Conservation (phyloP, 345 rosid genomes). For the Eutrema heterophyllum region DNA sequence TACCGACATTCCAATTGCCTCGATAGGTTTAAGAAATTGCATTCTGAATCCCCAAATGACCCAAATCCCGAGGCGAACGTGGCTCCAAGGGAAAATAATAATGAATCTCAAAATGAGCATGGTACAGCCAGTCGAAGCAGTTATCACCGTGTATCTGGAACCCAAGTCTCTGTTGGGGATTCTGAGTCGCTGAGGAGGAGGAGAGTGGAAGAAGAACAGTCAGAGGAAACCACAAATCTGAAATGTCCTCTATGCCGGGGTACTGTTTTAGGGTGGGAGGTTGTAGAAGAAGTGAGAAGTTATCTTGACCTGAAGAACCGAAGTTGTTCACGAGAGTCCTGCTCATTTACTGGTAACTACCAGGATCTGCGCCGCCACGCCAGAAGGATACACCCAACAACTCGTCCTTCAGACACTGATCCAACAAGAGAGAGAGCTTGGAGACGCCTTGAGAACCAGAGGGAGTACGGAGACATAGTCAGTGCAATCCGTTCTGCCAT, state of each 20-base stretch:
- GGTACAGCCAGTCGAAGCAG: neutral
- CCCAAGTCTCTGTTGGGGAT: constrained; percentile 35
- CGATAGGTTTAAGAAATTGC: constrained; percentile 72
- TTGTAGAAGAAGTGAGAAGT: constrained; percentile 68
- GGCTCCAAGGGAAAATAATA: constrained; percentile 30
- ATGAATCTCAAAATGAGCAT: constrained; percentile 18
- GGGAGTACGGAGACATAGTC: constrained; percentile 75
- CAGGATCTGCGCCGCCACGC: constrained; percentile 85
- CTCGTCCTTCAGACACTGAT: constrained; percentile 76
- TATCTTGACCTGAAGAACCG: constrained; percentile 74
- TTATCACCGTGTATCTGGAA: constrained; percentile 18
- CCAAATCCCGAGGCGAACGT: constrained; percentile 37
- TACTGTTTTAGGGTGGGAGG: constrained; percentile 54
- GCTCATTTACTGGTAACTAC: constrained; percentile 70
- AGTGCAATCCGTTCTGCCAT: constrained; percentile 83
- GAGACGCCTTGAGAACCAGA: constrained; percentile 74
- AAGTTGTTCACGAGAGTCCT: constrained; percentile 79
- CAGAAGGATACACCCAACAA: constrained; percentile 72
- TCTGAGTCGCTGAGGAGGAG: constrained; percentile 37
- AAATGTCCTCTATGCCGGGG: constrained; percentile 91
- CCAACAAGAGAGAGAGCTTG: constrained; percentile 89
- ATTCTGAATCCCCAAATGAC: constrained; percentile 39
- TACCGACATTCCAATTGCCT: constrained; percentile 91
- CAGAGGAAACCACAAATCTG: constrained; percentile 35
- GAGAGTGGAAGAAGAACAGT: constrained; percentile 32